Base-by-base conservation (phyloP, 2,329 filamentous ascomycete species). In the Botrytis medusae region DNA sequence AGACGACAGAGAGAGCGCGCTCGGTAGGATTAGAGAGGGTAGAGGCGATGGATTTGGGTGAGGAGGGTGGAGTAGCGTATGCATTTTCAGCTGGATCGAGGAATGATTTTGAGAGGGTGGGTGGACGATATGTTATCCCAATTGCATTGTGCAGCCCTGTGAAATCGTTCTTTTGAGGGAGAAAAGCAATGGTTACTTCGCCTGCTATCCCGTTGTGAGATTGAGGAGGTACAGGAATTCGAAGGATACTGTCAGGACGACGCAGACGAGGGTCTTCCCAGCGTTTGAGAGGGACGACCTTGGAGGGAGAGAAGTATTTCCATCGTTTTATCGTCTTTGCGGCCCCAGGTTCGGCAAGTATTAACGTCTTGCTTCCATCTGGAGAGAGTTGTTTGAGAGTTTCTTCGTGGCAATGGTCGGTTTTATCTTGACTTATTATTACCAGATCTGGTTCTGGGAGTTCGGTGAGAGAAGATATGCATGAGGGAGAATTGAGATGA, bases 161-260 rank as follows among this genome's bases (percentile, higher is more conserved):
- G 6, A 90, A 77, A 77, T 92, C 90, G 65, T 84, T 81, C 78
- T 87, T 89, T 71, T 90, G 88, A 0, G 87, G 84, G 44, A 93
- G 86, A 80, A 89, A 90, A 1, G 90, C 85, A n/a, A 94, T 84
- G 0, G 91, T 93, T n/a, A 93, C 85, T 82, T 93, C 90, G 29
- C 92, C 92, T 14, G 85, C 83, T 22, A 84, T 82, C 8, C 88
- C 89, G 37, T 85, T 84, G 0, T 85, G 81, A 3, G 85, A 82
- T 37, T 86, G 80, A 0, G 89, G 81, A 3, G 88, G 87, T 6
- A 93, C 83, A 0, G 85, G 82, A 14, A 93, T 80, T 3, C 85
- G 82, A 59, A 78, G 63, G 20, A 79, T 48, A 46, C 37, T 75
- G 81, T 75, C 84, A 20, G 74, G 74, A 18, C 64, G 54, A n/a